Evolutionary conservation across 2,329 filamentous ascomycete genomes (phyloP).

Genomic region (Cercospora sp.): DNA sequence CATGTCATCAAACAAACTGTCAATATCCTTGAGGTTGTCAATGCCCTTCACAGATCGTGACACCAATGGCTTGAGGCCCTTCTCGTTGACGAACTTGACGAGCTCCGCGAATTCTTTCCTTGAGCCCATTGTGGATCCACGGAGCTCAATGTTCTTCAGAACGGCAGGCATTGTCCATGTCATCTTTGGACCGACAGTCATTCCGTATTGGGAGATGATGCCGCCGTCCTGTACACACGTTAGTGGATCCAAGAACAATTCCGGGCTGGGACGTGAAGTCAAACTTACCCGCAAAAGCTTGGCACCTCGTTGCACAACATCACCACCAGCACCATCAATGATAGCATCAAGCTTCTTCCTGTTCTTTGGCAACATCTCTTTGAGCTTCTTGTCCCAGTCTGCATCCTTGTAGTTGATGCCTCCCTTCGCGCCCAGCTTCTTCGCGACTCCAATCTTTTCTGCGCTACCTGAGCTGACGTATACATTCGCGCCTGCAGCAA

Average conservation of each 20-base stretch:
- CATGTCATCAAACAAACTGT: slow-evolving; percentile 84
- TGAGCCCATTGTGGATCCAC: slow-evolving; percentile 88
- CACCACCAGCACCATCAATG: slow-evolving; percentile 86
- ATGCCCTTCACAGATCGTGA: slow-evolving; percentile 69
- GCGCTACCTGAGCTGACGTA: slow-evolving; percentile 75
- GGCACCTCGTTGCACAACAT: slow-evolving; percentile 69
- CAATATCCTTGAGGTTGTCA: slow-evolving; percentile 74
- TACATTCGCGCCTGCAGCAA: slow-evolving; percentile 72
- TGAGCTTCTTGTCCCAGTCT: slow-evolving; percentile 78
- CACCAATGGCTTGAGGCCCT: slow-evolving; percentile 74
- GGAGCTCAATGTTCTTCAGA: slow-evolving; percentile 82
- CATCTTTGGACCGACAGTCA: slow-evolving; percentile 86
- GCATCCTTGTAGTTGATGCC: slow-evolving; percentile 80
- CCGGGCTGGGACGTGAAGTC: background rate
- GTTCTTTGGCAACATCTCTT: slow-evolving; percentile 61
- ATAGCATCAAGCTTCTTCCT: slow-evolving; percentile 76
- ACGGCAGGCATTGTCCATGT: slow-evolving; percentile 82
- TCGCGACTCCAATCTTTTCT: slow-evolving; percentile 74
- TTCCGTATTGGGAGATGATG: slow-evolving; percentile 83
- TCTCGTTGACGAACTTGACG: slow-evolving; percentile 74
- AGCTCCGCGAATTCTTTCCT: slow-evolving; percentile 87
- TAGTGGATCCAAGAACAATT: background rate
- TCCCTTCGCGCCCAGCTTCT: slow-evolving; percentile 70
- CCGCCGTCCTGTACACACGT: slow-evolving; percentile 61
- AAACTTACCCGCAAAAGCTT: slow-evolving; percentile 64